Conservation (phyloP, 306 rosid genomes). For the Quercus ilex region DNA sequence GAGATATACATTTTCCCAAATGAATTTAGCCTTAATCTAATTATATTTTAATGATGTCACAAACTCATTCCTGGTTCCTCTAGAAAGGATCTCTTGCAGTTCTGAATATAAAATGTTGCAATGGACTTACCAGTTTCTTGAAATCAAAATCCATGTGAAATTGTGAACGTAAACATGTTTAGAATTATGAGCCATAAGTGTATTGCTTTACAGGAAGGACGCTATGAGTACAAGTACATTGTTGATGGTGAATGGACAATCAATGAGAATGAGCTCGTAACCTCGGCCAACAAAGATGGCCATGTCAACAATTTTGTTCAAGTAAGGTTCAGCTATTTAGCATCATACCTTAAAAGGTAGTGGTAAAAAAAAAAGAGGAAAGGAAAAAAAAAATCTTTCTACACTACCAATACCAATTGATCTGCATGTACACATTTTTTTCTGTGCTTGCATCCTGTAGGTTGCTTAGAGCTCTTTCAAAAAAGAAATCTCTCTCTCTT, state of each 20-base stretch:
- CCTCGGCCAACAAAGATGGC: slow-evolving; percentile 77
- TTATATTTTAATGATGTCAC: neutral
- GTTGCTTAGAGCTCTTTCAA: neutral
- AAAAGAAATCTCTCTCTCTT: neutral
- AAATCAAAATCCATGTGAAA: neutral
- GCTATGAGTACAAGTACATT: slow-evolving; percentile 90
- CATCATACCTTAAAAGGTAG: no score
- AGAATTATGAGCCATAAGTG: slow-evolving; percentile 4
- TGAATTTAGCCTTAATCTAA: neutral
- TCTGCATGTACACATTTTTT: neutral
- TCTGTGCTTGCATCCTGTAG: slow-evolving; percentile 1
- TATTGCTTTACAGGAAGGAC: slow-evolving; percentile 68
- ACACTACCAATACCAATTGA: neutral
- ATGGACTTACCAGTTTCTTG: slow-evolving; percentile 7
- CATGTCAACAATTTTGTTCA: slow-evolving; percentile 75
- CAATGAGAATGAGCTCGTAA: slow-evolving; percentile 44
- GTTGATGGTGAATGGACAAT: slow-evolving; percentile 76
- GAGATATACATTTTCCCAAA: neutral
- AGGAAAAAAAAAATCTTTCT: neutral
- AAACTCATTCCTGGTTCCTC: neutral
- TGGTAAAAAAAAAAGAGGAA: neutral
- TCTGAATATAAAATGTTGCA: neutral
- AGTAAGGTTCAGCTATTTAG: slow-evolving; percentile 45
- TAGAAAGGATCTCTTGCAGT: neutral
- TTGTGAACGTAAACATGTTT: neutral